phyloP scores from a whole-genome alignment of 31 red algal genomes.

The Odonthalia washingtoniensis region DNA sequence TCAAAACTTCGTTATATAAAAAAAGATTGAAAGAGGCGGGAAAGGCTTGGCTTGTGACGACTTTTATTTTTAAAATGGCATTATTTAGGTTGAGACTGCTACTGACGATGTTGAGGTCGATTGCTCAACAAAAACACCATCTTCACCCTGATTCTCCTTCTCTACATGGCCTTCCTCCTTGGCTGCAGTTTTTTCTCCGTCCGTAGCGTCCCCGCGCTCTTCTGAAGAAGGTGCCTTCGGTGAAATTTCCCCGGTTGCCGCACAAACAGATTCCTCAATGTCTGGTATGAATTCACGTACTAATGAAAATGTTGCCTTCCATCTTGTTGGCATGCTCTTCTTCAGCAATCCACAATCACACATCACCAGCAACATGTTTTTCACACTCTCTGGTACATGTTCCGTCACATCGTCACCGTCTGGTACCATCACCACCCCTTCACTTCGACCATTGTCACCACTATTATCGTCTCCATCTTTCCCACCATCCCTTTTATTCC shows the following conservation, averaged over 20 bases:
- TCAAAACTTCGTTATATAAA: no score
- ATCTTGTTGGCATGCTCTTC: slow-evolving; percentile 44
- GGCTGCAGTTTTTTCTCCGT: no score
- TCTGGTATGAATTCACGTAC: slow-evolving; percentile 73
- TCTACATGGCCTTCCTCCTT: no score
- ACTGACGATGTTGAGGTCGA: no score
- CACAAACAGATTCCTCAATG: slow-evolving; percentile 58
- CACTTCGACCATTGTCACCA: slow-evolving; percentile 22
- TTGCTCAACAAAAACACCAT: no score
- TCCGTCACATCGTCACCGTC: slow-evolving; percentile 75
- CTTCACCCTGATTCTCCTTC: no score
- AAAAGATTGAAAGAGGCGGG: no score
- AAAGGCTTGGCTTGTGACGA: no score
- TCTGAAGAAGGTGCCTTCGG: background rate
- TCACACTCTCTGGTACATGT: slow-evolving; percentile 88
- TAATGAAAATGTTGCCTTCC: slow-evolving; percentile 71
- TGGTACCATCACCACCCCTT: slow-evolving; percentile 17
- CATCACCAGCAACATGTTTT: slow-evolving; percentile 95
- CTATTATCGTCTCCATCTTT: slow-evolving; percentile 1
- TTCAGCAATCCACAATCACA: slow-evolving; percentile 79
- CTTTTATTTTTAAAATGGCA: no score
- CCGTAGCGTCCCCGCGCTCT: no score
- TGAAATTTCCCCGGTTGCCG: slow-evolving; percentile 30
- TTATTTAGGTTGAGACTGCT: no score
- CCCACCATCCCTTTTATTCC: no score